Percentiles rank a stretch among this genome's conserved stretches.
phyloP scores from a whole-genome alignment of 2,329 filamentous ascomycete genomes.

The Magnaporthiopsis poae region DNA sequence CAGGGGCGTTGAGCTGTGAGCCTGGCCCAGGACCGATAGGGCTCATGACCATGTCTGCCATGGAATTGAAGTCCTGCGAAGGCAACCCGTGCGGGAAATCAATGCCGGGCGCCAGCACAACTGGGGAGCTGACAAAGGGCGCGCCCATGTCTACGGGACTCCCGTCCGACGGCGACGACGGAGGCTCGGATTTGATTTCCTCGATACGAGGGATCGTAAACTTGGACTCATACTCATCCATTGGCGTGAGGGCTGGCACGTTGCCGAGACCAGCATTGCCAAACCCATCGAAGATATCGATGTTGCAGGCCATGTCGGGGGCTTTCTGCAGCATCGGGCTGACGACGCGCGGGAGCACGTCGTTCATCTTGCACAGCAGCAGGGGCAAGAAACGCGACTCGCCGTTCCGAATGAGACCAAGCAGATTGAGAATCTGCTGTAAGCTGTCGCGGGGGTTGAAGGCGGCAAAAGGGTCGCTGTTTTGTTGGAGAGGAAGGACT shows the following conservation, averaged over 20 bases:
- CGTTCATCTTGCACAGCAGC: slow-evolving; percentile 64
- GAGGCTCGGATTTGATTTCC: slow-evolving; percentile 27
- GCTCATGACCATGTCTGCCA: slow-evolving; percentile 46
- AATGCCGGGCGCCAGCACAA: slow-evolving; percentile 42
- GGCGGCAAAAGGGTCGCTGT: slow-evolving; percentile 51
- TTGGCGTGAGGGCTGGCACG: slow-evolving; percentile 29
- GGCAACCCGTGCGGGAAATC: slow-evolving; percentile 37
- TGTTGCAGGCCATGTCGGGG: slow-evolving; percentile 41
- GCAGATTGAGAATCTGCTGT: slow-evolving; percentile 55
- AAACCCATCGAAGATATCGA: slow-evolving; percentile 59
- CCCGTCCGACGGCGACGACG: slow-evolving; percentile 25
- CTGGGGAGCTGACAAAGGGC: slow-evolving; percentile 43
- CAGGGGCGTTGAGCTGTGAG: slow-evolving; percentile 15
- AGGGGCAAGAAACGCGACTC: slow-evolving; percentile 69
- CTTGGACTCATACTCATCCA: slow-evolving; percentile 41
- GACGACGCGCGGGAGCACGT: slow-evolving; percentile 54
- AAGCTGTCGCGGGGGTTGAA: slow-evolving; percentile 62
- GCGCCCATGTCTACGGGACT: slow-evolving; percentile 34
- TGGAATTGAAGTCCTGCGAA: slow-evolving; percentile 33
- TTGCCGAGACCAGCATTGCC: slow-evolving; percentile 53
- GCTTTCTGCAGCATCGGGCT: slow-evolving; percentile 51
- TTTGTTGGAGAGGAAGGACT: slow-evolving; percentile 56
- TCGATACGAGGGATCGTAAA: slow-evolving; percentile 32
- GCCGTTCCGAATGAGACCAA: slow-evolving; percentile 63
- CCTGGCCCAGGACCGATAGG: slow-evolving; percentile 30